Conservation (phyloP, 2,329 filamentous ascomycete genomes). For the Colletotrichum simmondsii region DNA sequence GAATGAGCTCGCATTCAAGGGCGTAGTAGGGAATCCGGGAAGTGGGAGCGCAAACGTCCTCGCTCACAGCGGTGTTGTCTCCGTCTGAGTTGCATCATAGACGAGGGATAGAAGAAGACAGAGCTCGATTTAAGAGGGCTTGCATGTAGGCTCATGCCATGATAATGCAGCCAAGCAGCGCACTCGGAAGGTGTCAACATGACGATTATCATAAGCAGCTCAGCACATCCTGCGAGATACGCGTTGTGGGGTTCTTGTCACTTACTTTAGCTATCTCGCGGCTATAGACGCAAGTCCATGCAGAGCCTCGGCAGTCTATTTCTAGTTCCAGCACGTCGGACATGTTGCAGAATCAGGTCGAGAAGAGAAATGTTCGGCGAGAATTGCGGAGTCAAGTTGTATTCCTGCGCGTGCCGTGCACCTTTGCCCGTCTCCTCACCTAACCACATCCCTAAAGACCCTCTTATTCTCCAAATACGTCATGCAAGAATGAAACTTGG, state of each 20-base stretch:
- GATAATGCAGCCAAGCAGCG: background rate
- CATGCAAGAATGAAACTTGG: slow-evolving; percentile 10
- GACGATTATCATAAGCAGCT: background rate
- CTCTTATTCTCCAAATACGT: slow-evolving; percentile 23
- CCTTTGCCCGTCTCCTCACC: background rate
- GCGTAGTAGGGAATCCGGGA: background rate
- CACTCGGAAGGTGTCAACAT: background rate
- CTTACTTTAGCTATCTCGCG: background rate
- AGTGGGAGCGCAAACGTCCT: background rate
- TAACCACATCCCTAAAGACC: background rate
- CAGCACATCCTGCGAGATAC: background rate
- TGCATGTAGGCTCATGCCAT: background rate
- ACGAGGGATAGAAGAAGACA: background rate
- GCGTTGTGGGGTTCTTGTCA: too few species aligned
- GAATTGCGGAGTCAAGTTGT: background rate
- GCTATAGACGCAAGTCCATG: background rate
- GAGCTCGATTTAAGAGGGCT: background rate
- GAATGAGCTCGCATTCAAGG: background rate
- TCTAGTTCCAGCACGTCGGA: background rate
- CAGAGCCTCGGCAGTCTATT: background rate
- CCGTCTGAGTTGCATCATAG: background rate
- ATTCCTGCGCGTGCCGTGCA: background rate
- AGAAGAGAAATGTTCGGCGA: slow-evolving; percentile 17
- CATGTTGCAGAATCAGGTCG: background rate
- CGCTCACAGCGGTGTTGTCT: background rate